Evolutionary conservation across 2,329 filamentous ascomycete genomes (phyloP).

Genomic region (Talaromyces atroroseus): DNA sequence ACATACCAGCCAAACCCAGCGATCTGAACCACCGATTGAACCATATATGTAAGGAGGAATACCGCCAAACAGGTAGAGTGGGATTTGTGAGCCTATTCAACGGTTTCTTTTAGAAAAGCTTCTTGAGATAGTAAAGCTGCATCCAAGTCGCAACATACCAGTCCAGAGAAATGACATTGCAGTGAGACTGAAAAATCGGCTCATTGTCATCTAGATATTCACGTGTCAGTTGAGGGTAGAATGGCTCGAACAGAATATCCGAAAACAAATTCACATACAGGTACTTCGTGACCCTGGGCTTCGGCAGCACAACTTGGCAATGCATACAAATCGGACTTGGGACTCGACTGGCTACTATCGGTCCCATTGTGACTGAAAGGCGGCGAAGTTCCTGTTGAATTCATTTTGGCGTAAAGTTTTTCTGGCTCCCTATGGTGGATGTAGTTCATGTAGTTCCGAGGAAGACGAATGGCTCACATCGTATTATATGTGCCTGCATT

Average conservation of each 20-base stretch:
- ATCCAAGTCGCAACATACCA: slow-evolving; percentile 33
- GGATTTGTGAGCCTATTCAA: slow-evolving; percentile 43
- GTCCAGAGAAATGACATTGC: slow-evolving; percentile 59
- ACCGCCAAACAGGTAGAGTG: slow-evolving; percentile 49
- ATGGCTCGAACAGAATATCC: neutral
- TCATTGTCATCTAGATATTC: slow-evolving; percentile 46
- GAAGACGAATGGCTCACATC: neutral
- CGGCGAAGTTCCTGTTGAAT: neutral
- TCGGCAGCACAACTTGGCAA: neutral
- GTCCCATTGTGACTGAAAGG: neutral
- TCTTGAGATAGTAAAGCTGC: neutral
- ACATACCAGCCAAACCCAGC: slow-evolving; percentile 57
- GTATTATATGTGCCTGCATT: neutral
- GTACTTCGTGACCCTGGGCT: neutral
- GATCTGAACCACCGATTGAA: slow-evolving; percentile 55
- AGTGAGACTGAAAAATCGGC: slow-evolving; percentile 49
- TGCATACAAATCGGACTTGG: slow-evolving; percentile 5
- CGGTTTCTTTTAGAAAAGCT: neutral
- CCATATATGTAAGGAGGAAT: slow-evolving; percentile 53
- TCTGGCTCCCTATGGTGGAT: no score
- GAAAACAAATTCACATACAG: slow-evolving; percentile 1
- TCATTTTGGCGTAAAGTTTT: neutral
- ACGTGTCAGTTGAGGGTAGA: neutral
- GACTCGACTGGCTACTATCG: slow-evolving; percentile 3
- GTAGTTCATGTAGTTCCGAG: neutral